Evolutionary conservation across 2,329 filamentous ascomycete genomes (phyloP), one percentile per base, ranked within the genome.

Genomic region (Trematosphaeria pertusa): DNA sequence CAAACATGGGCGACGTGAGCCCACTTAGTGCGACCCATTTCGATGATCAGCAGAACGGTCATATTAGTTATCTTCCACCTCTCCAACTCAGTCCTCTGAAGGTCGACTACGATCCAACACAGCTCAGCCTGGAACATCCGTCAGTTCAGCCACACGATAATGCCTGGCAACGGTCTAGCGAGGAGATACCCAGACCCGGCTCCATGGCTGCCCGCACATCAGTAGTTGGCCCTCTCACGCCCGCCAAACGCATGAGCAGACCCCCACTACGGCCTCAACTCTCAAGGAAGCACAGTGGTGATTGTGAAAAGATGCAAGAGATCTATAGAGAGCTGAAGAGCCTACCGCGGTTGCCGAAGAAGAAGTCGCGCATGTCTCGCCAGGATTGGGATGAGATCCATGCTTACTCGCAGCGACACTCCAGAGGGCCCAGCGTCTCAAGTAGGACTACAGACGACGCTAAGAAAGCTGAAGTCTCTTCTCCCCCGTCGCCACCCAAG

Each of bases 301-400:
- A 48, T 19, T 17, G n/a, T 15, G 48, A 17, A 47, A 52, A 48
- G 39, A 55, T 67, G 39, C 58, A 59, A 11, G 56, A 62, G n/a
- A 67, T 69, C 3, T 55, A 64, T 30, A 59, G 58, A 21, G 65
- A 71, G 9, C 61, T 71, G 6, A 56, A 57, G n/a, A 46, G 50
- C 35, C 59, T 71, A 9, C 67, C 67, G 12, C 56, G 59, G 20
- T 30, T 71, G 10, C 66, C 66, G 5, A 49, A 52, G 22, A 64
- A 59, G 10, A 65, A 59, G 26, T 58, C 65, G 9, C 58, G 66
- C 12, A 34, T 71, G 34, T 71, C 66, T 5, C 66, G 65, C 19
- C 65, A 69, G 22, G 67, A 71, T 33, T 71, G 66, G 67, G 61
- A 60, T 10, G 58, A 65, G 17, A 68, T 71, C 21, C 57, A 67